A percentile compares a stretch with the other conserved stretches of the same genome.
phyloP scores from a whole-genome alignment of 2,329 filamentous ascomycete species.

The Colletotrichum lentis region DNA sequence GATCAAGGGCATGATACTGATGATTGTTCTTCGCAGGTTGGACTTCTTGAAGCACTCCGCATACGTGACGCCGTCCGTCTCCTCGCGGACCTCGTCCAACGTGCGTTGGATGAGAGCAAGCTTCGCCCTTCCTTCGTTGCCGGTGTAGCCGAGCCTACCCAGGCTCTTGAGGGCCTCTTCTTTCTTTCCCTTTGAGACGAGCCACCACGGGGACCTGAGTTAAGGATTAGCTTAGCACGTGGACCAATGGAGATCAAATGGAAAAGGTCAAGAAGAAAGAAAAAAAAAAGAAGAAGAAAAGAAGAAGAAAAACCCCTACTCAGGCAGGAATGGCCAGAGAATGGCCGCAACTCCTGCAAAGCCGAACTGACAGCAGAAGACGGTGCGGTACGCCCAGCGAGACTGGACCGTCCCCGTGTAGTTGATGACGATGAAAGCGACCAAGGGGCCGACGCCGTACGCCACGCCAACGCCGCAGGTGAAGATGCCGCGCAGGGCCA shows the following conservation, averaged over 20 bases:
- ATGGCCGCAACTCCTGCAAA: constrained; percentile 45
- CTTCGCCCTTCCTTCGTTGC: constrained; percentile 43
- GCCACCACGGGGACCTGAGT: constrained; percentile 51
- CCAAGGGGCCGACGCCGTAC: constrained; percentile 46
- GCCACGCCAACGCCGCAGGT: constrained; percentile 45
- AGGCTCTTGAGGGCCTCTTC: constrained; percentile 49
- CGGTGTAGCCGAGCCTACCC: constrained; percentile 44
- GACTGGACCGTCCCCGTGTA: constrained; percentile 42
- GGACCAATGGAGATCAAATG: not conserved
- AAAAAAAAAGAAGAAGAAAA: no score
- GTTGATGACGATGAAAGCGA: constrained; percentile 46
- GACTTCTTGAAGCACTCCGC: constrained; percentile 52
- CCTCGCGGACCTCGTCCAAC: constrained; percentile 46
- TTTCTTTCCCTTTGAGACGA: constrained; percentile 47
- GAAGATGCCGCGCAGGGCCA: constrained; percentile 44
- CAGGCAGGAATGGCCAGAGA: constrained; percentile 51
- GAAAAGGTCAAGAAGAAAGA: no score
- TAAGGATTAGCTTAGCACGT: not conserved
- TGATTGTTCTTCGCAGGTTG: constrained; percentile 52
- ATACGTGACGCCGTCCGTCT: constrained; percentile 51
- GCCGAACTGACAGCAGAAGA: constrained; percentile 49
- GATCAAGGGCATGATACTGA: constrained; percentile 49
- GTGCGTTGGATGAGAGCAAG: constrained; percentile 46
- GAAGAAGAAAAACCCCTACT: constrained; percentile 42
- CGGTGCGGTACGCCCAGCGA: constrained; percentile 48